phyloP scores from a whole-genome alignment of 2,329 filamentous ascomycete genomes.

The Alternaria sp. region DNA sequence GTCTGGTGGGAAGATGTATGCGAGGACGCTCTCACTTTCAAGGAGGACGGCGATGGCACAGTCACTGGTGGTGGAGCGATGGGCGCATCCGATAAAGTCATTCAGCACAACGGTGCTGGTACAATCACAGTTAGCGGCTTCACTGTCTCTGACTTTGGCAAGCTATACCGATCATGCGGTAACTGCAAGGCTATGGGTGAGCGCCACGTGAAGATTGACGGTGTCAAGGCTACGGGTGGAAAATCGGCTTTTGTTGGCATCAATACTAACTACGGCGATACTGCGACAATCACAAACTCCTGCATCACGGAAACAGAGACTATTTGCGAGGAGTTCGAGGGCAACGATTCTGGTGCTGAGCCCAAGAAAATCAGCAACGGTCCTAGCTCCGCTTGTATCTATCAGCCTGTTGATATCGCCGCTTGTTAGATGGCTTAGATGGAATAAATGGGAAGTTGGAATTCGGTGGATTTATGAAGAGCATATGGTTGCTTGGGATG shows the following conservation, averaged over 20 bases:
- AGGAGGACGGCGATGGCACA: constrained; percentile 49
- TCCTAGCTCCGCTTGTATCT: constrained; percentile 25
- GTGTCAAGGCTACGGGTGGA: constrained; percentile 54
- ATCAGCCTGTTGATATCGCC: constrained; percentile 32
- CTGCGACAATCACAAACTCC: constrained; percentile 55
- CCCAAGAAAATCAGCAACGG: constrained; percentile 41
- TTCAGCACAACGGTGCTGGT: constrained; percentile 56
- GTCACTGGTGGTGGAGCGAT: constrained; percentile 55
- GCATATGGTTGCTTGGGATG: constrained; percentile 5
- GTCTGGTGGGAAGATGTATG: constrained; percentile 55
- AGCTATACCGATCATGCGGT: constrained; percentile 60
- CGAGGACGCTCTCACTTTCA: constrained; percentile 52
- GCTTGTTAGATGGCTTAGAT: constrained; percentile 25
- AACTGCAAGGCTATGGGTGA: constrained; percentile 58
- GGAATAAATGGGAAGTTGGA: background rate
- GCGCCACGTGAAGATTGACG: constrained; percentile 57
- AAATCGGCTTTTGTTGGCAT: constrained; percentile 58
- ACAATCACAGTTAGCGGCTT: constrained; percentile 51
- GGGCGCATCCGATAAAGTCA: constrained; percentile 53
- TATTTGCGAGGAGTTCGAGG: constrained; percentile 49
- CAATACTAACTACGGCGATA: constrained; percentile 62
- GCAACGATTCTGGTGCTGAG: constrained; percentile 41
- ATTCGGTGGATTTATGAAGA: background rate
- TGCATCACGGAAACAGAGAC: constrained; percentile 42
- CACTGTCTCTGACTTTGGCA: constrained; percentile 50